phyloP scores from a whole-genome alignment of 2,329 filamentous ascomycete species.

The Ophiostoma sp. region DNA sequence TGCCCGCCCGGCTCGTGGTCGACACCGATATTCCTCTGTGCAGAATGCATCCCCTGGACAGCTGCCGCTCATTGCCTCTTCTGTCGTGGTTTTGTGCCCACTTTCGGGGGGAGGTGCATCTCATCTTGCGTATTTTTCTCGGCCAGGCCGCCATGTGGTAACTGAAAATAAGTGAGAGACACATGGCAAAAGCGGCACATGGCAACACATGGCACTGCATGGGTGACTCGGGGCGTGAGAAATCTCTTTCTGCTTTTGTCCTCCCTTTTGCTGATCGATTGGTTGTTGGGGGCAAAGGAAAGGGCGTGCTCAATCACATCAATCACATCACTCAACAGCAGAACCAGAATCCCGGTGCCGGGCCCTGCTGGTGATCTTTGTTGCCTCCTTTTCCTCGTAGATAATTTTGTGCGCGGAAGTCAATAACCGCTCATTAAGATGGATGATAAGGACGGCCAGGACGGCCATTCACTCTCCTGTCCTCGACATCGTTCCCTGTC shows the following conservation, averaged over 20 bases:
- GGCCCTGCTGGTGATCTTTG: not conserved
- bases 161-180: not conserved
- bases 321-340: not conserved
- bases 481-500: not conserved
- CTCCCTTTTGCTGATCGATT: not conserved
- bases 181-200: not conserved
- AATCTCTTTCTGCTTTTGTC: not conserved
- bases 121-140: not conserved
- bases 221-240: not conserved
- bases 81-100: not conserved
- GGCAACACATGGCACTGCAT: not conserved
- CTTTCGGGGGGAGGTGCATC: not conserved
- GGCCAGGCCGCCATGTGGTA: conserved; percentile 6
- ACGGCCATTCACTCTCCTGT: not conserved
- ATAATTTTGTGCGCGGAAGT: not conserved
- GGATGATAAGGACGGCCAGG: not conserved
- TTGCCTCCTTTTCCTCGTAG: too few species aligned
- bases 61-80: not conserved
- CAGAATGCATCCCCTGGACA: not conserved
- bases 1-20: not conserved
- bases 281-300: not conserved
- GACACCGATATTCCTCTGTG: not conserved
- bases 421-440: not conserved
- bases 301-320: not conserved
- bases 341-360: not conserved